Base-by-base conservation (phyloP, 371 early-diverging fungal genomes). In the Rhizopus arrhizus region DNA sequence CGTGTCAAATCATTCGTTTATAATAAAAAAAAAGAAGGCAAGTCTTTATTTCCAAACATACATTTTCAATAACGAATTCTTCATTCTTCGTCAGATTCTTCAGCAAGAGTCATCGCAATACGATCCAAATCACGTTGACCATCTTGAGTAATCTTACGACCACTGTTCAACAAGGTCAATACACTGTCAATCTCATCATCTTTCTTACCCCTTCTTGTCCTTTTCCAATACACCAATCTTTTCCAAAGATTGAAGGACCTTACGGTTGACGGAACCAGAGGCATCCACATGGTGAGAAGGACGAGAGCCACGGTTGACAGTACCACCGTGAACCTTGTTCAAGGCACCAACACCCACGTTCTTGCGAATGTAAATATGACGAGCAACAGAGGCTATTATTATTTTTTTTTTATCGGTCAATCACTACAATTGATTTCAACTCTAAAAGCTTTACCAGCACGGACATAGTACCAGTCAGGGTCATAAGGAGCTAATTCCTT, bases 381-480 rank as follows among this genome's bases (percentile, higher is more conserved):
- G 94, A 73, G 96, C 97, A 73, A 96, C 88, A 64, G 95, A 84
- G 58, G 98, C 97, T 91, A 73, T n/a, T 91, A 73, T n/a, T 11
- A 53, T 16, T 38, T 54, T 61, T 43, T 55, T 22, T 13, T 46
- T 31, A 34, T 42, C 11, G 12, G 46, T 42, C 22, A 41, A 28
- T 43, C 35, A 12, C 16, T n/a, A 15, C 36, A 35, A 56, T 45
- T 9, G 4, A n/a, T 35, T 42, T 13, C 16, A 32, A 13, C 10
- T 33, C 5, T 49, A 35, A 31, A 22, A 36, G 22, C 57, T 74
- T 22, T 81, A 91, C 91, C 94, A 66, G 94, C 95, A 70, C 96
- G 94, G 62, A 94, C 82, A 85, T 93, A 98, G 91, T 86, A 98
- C 97, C 97, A 98, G 86, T 98, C 97, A 58, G 93, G 91, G 77